phyloP scores from a whole-genome alignment of 1,284 basidiomycete species.

The Filobasidium uniguttulatum region DNA sequence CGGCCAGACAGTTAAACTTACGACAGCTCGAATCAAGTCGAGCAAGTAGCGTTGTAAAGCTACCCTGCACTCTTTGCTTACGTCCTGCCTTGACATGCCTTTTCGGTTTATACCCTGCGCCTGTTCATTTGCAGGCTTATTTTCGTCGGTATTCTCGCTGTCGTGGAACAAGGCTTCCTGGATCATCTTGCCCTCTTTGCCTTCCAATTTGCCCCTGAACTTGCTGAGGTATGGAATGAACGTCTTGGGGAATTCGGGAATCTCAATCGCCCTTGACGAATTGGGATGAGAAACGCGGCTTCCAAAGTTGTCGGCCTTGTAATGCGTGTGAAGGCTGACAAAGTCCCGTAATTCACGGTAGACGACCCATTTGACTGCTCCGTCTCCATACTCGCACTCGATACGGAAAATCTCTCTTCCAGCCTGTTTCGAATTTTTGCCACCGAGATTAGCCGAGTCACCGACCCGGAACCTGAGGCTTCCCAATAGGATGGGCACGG shows the following conservation, averaged over 20 bases:
- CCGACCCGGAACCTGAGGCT: slow-evolving; percentile 35
- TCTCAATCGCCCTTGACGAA: slow-evolving; percentile 50
- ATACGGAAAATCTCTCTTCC: slow-evolving; percentile 37
- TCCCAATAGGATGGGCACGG: slow-evolving; percentile 67
- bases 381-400: slow-evolving; percentile 86
- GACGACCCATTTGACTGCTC: slow-evolving; percentile 84
- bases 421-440: slow-evolving; percentile 20
- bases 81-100: slow-evolving; percentile 49
- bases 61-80: slow-evolving; percentile 65
- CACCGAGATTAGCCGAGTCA: slow-evolving; percentile 27
- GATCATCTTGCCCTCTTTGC: slow-evolving; percentile 3
- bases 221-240: slow-evolving; percentile 71
- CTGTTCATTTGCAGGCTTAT: slow-evolving; percentile 17
- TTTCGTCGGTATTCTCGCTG: slow-evolving; percentile 1
- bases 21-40: slow-evolving; percentile 74
- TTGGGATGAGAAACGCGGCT: slow-evolving; percentile 40
- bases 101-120: slow-evolving; percentile 37
- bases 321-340: slow-evolving; percentile 77
- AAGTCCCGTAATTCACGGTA: slow-evolving; percentile 93
- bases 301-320: slow-evolving; percentile 64
- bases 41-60: slow-evolving; percentile 79
- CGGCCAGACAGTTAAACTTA: slow-evolving; percentile 37
- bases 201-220: slow-evolving; percentile 13
- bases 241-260: slow-evolving; percentile 87
- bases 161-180: neutral